phyloP scores from a whole-genome alignment of 2,329 filamentous ascomycete genomes.

The Colletotrichum melonis region DNA sequence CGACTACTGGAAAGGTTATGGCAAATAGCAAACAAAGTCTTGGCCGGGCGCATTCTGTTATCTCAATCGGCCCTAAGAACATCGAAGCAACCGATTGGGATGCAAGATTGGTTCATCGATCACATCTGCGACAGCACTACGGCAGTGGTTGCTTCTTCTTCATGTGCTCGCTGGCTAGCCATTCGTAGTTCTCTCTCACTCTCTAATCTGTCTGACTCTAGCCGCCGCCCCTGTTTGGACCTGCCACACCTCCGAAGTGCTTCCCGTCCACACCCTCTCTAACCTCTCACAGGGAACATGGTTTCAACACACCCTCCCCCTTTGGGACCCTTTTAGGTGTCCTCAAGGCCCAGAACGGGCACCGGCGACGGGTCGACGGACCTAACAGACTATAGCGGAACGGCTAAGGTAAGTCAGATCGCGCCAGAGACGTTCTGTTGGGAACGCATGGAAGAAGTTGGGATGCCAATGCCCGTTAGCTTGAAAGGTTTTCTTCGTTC shows the following conservation, averaged over 20 bases:
- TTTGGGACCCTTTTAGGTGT: not conserved
- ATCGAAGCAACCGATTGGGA: constrained; percentile 19
- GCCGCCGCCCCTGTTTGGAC: not conserved
- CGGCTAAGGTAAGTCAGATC: not conserved
- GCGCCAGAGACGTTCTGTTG: constrained; percentile 2
- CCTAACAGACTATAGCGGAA: not conserved
- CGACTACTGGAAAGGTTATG: not conserved
- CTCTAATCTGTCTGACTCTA: not conserved
- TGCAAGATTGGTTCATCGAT: constrained; percentile 22
- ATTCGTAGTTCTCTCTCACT: too few relatives aligned
- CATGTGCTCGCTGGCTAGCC: not conserved
- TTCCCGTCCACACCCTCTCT: not conserved
- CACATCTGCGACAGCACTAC: constrained; percentile 11
- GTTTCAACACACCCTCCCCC: not conserved
- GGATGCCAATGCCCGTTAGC: constrained; percentile 4
- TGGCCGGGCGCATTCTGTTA: constrained; percentile 1
- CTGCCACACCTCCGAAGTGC: not conserved
- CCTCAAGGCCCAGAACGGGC: not conserved
- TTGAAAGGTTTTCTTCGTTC: not conserved
- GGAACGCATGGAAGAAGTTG: not conserved
- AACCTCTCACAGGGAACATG: not conserved
- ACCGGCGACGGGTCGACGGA: not conserved
- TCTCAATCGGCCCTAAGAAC: constrained; percentile 32
- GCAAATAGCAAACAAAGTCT: not conserved
- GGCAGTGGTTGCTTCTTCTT: not conserved